Conservation (phyloP, 805 yeast species). For the Myxozyma kluyveri region DNA sequence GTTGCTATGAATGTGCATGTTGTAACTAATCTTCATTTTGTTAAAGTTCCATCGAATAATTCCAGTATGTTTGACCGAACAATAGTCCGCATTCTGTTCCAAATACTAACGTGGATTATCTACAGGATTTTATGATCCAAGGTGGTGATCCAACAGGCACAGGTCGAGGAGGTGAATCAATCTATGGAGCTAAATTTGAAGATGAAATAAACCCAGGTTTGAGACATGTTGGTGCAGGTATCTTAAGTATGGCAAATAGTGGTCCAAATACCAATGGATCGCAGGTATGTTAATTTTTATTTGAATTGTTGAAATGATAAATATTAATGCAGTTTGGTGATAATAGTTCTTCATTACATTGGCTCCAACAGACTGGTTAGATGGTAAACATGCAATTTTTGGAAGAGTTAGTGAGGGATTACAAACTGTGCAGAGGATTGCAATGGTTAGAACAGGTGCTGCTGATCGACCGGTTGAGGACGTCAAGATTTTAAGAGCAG, state of each 20-base stretch:
- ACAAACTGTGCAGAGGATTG: conserved; percentile 55
- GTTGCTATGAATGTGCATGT: not conserved
- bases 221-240: conserved; percentile 76
- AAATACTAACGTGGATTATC: conserved; percentile 4
- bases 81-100: not conserved
- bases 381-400: conserved; percentile 73
- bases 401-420: conserved; percentile 54
- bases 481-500: conserved; percentile 42
- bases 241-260: conserved; percentile 87
- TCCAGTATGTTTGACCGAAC: conserved; percentile 22
- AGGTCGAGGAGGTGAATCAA: conserved; percentile 37
- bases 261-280: conserved; percentile 94
- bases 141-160: conserved; percentile 41
- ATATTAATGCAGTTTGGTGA: not conserved
- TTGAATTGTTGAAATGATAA: not conserved
- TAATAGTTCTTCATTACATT: conserved; percentile 84
- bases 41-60: conserved; percentile 34
- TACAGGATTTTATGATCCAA: conserved; percentile 39
- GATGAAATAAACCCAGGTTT: conserved; percentile 41
- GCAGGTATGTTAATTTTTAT: conserved; percentile 21
- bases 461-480: conserved; percentile 46
- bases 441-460: conserved; percentile 49
- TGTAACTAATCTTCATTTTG: not conserved
- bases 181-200: conserved; percentile 30
- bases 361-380: conserved; percentile 68